phyloP scores from a whole-genome alignment of 2,329 filamentous ascomycete genomes.

The Arthrinium phaeospermum region DNA sequence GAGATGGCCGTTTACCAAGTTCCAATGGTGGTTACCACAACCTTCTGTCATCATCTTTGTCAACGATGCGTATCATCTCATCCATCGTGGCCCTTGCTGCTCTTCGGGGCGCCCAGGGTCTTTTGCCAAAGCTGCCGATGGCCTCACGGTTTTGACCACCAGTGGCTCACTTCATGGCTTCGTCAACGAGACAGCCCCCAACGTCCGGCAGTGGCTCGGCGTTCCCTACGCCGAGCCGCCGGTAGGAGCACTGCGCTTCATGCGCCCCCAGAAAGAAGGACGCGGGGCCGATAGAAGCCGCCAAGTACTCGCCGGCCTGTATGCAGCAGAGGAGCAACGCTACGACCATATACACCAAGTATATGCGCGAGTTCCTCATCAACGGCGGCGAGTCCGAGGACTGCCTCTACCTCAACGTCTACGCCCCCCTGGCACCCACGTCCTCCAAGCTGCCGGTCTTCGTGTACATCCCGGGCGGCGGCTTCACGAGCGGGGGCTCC shows the following conservation, averaged over 20 bases:
- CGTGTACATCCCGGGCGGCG: conserved; percentile 32
- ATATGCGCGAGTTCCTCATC: conserved; percentile 32
- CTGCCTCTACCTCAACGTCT: conserved; percentile 35
- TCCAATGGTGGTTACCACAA: not conserved
- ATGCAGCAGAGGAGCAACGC: conserved; percentile 27
- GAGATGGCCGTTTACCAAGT: not conserved
- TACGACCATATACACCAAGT: conserved; percentile 23
- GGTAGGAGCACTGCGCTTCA: conserved; percentile 31
- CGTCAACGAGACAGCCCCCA: conserved; percentile 23
- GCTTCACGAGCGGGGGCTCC: conserved; percentile 18
- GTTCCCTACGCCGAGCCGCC: conserved; percentile 39
- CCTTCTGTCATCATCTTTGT: not conserved
- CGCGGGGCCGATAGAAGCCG: conserved; percentile 26
- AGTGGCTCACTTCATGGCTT: conserved; percentile 19
- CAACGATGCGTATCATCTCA: not conserved
- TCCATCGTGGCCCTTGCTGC: not conserved
- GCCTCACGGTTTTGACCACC: conserved; percentile 2
- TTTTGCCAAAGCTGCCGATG: not conserved
- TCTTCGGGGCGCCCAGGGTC: not conserved
- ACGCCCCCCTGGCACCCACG: conserved; percentile 27
- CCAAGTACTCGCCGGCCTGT: conserved; percentile 30
- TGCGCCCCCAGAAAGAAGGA: conserved; percentile 30
- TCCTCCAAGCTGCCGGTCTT: conserved; percentile 30
- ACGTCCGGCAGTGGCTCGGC: conserved; percentile 42
- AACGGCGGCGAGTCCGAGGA: conserved; percentile 31